Evolutionary conservation across 192 early-diverging fungal genomes (phyloP).

Genomic region (Entomortierella chlamydospora): DNA sequence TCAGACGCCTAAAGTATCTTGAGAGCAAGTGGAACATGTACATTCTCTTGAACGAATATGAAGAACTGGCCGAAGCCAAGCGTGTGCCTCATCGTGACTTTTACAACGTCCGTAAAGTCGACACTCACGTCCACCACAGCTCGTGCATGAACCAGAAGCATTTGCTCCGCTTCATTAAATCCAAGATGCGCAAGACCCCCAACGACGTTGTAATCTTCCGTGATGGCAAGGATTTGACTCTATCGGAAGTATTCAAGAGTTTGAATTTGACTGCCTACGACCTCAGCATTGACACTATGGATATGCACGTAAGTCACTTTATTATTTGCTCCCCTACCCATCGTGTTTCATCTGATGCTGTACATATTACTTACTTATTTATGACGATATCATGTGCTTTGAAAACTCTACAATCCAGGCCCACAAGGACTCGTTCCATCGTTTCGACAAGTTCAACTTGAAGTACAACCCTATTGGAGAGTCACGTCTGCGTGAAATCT

Average conservation of each 20-base stretch:
- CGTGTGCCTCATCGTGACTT: conserved; percentile 96
- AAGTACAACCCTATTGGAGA: conserved; percentile 98
- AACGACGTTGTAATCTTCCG: conserved; percentile 90
- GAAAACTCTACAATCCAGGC: conserved; percentile 62
- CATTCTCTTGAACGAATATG: conserved; percentile 92
- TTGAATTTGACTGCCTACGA: conserved; percentile 96
- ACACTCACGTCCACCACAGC: conserved; percentile 96
- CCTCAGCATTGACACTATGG: conserved; percentile 94
- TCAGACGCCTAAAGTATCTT: conserved; percentile 88
- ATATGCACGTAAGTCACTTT: conserved; percentile 83
- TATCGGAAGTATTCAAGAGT: conserved; percentile 89
- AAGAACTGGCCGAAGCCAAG: conserved; percentile 95
- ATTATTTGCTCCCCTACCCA: neutral
- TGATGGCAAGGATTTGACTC: conserved; percentile 85
- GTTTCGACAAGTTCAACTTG: conserved; percentile 98
- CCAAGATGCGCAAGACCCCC: conserved; percentile 85
- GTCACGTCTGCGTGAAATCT: conserved; percentile 94
- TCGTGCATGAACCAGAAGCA: conserved; percentile 99
- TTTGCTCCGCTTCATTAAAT: conserved; percentile 95
- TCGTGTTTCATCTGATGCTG: neutral
- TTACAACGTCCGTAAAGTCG: conserved; percentile 99
- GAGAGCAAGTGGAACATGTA: conserved; percentile 98
- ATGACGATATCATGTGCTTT: no score
- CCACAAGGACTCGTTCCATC: conserved; percentile 96
- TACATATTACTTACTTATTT: no score